phyloP scores from a whole-genome alignment of 345 rosid species.

The Theobroma cacao region DNA sequence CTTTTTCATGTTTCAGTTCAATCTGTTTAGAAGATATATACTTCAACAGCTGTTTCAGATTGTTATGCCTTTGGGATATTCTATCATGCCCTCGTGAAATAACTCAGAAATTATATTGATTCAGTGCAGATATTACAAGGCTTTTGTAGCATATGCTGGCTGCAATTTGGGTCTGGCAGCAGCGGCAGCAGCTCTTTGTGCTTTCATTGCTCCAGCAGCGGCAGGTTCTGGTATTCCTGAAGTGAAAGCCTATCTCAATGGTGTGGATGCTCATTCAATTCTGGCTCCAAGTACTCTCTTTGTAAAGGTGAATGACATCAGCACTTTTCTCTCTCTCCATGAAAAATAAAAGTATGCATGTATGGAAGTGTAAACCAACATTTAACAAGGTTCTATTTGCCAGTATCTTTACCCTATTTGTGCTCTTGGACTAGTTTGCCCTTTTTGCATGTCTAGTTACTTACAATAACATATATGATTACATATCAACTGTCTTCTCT shows the following conservation, averaged over 20 bases:
- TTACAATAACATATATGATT: not conserved
- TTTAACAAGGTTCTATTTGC: not conserved
- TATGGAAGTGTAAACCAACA: not conserved
- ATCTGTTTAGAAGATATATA: not conserved
- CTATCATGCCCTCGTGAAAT: not conserved
- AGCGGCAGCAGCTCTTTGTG: constrained; percentile 39
- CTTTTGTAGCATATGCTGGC: constrained; percentile 33
- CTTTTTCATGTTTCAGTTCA: not conserved
- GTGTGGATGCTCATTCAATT: constrained; percentile 42
- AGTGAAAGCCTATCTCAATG: constrained; percentile 58
- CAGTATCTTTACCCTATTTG: not conserved
- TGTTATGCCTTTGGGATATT: not conserved
- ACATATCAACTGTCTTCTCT: not conserved
- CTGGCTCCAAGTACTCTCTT: constrained; percentile 45
- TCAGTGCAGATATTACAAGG: constrained; percentile 39
- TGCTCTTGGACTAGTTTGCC: not conserved
- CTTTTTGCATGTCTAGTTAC: not conserved
- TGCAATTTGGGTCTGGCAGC: constrained; percentile 35
- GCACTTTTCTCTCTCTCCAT: not conserved
- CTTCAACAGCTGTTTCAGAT: not conserved
- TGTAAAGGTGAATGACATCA: constrained; percentile 36
- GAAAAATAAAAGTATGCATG: too few species aligned
- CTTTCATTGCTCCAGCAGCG: constrained; percentile 45
- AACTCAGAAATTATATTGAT: constrained; percentile 6
- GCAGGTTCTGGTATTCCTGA: constrained; percentile 57